These are phyloP conservation scores for Penicillium maclennaniae DNA, from an alignment of 495 filamentous ascomycete genomes.

Conservation along the genomic window DNA sequence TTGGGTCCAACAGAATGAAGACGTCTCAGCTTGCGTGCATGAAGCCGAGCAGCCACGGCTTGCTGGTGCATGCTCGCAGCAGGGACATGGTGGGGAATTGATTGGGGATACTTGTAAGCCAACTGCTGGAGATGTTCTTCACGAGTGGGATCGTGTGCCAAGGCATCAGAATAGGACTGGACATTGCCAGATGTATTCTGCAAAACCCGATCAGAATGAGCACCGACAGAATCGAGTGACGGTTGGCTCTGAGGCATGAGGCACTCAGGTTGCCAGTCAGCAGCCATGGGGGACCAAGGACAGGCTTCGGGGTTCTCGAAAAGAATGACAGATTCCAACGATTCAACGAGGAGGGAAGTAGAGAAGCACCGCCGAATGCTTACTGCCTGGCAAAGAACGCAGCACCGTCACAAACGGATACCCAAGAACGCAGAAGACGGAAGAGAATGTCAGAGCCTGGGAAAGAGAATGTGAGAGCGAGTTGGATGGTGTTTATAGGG, in stretches of 20 bases:
- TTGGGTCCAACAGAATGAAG: slow-evolving; percentile 37
- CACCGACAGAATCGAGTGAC: slow-evolving; percentile 37
- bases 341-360: slow-evolving; percentile 35
- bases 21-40: slow-evolving; percentile 37
- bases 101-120: slow-evolving; percentile 40
- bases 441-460: slow-evolving; percentile 50
- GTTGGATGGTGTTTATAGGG: slow-evolving; percentile 49
- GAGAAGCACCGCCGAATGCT: slow-evolving; percentile 41
- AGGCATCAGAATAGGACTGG: slow-evolving; percentile 41
- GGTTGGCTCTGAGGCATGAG: slow-evolving; percentile 42
- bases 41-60: slow-evolving; percentile 31
- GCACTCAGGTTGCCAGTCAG: slow-evolving; percentile 47
- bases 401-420: slow-evolving; percentile 37
- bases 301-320: slow-evolving; percentile 40
- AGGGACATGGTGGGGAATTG: slow-evolving; percentile 31
- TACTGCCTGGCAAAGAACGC: slow-evolving; percentile 44
- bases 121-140: slow-evolving; percentile 41
- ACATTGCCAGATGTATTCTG: slow-evolving; percentile 50
- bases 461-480: slow-evolving; percentile 58
- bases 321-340: slow-evolving; percentile 53
- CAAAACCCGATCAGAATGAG: slow-evolving; percentile 42
- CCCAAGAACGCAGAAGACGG: slow-evolving; percentile 38
- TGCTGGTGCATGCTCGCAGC: slow-evolving; percentile 30
- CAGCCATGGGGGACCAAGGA: slow-evolving; percentile 48
- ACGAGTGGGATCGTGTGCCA: slow-evolving; percentile 29